Conservation (phyloP, 306 rosid genomes). For the Prosopis cineraria region DNA sequence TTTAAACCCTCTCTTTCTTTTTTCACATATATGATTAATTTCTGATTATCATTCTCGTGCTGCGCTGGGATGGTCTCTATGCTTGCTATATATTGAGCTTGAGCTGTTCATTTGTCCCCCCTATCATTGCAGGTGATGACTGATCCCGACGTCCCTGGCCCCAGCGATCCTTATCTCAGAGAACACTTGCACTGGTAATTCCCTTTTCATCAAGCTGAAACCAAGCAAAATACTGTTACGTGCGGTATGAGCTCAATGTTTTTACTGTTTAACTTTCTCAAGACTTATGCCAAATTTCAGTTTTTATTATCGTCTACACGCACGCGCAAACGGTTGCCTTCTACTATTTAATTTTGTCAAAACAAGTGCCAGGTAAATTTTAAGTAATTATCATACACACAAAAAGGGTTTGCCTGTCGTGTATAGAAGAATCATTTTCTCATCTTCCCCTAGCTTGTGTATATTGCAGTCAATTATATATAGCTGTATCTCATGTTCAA, state of each 20-base stretch:
- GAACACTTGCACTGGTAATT: constrained; percentile 87
- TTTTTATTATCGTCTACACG: background rate
- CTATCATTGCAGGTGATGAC: constrained; percentile 63
- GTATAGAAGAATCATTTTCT: background rate
- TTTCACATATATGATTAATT: background rate
- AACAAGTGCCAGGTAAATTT: too few species aligned
- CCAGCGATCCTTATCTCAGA: constrained; percentile 86
- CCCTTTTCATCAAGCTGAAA: background rate
- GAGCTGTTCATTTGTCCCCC: background rate
- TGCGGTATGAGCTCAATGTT: background rate
- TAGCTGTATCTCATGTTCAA: background rate
- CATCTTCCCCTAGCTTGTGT: background rate
- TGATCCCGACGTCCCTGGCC: constrained; percentile 92
- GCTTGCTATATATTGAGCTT: background rate
- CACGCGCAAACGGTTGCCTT: too few species aligned
- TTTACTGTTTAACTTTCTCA: background rate
- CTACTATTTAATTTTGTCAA: too few species aligned
- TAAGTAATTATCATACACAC: too few species aligned
- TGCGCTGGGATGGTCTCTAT: background rate
- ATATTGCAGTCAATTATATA: background rate
- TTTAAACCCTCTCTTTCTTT: background rate
- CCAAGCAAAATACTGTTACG: background rate
- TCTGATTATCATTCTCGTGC: too few species aligned
- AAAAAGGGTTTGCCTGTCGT: background rate
- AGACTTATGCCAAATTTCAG: background rate